These are phyloP conservation scores for Monosporascus sp. DNA, from an alignment of 2,329 filamentous ascomycete genomes.

Conservation along the genomic window DNA sequence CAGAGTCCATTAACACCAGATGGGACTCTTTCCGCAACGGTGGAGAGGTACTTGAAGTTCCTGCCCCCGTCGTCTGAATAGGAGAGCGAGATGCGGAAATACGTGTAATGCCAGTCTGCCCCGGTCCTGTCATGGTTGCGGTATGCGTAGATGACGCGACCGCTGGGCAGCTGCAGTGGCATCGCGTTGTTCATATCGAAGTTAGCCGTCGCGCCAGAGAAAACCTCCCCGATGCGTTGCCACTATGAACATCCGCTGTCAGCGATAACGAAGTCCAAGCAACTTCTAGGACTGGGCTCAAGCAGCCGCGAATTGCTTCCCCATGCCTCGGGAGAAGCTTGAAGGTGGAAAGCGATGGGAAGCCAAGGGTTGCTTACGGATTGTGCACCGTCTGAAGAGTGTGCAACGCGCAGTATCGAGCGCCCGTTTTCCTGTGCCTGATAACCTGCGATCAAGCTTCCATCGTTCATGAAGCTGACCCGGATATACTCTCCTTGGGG, in stretches of 20 bases:
- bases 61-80: constrained; percentile 36
- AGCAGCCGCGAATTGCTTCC: too few species aligned
- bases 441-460: constrained; percentile 25
- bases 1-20: constrained; percentile 32
- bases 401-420: constrained; percentile 18
- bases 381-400: constrained; percentile 21
- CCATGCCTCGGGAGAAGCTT: too few species aligned
- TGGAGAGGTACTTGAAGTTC: constrained; percentile 30
- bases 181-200: constrained; percentile 30
- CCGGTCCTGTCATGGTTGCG: constrained; percentile 28
- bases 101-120: constrained; percentile 18
- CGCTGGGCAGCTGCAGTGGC: constrained; percentile 28
- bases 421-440: constrained; percentile 16
- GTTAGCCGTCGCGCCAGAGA: constrained; percentile 13
- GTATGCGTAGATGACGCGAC: constrained; percentile 31
- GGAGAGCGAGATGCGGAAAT: constrained; percentile 37
- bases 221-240: constrained; percentile 20
- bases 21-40: constrained; percentile 20
- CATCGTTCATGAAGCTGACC: constrained; percentile 20
- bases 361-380: constrained; percentile 6
- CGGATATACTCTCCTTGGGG: constrained; percentile 23
- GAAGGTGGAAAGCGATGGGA: too few species aligned
- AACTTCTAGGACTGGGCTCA: background rate
- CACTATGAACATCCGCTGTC: constrained; percentile 8
- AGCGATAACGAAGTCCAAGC: background rate